A percentile compares a stretch with the other conserved stretches of the same genome.
Evolutionary conservation across 352 stramenopile species (phyloP).

Genomic region (Plasmopara viticola): DNA sequence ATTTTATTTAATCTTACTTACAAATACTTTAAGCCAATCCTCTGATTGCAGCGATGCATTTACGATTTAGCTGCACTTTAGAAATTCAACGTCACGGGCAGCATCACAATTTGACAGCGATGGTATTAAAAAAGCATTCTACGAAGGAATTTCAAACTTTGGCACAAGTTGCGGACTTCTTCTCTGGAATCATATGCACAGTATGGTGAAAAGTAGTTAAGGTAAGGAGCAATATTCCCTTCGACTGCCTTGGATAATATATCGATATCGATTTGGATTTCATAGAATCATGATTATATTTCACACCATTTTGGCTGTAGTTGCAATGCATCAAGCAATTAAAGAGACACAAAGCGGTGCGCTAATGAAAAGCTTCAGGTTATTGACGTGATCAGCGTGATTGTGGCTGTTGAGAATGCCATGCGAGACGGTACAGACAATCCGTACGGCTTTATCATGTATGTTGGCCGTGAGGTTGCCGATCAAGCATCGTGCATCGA

Average conservation of each 20-base stretch:
- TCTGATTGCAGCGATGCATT: too few species aligned
- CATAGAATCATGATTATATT: slow-evolving; percentile 35
- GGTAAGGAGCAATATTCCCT: slow-evolving; percentile 53
- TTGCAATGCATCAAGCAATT: slow-evolving; percentile 57
- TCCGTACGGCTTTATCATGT: slow-evolving; percentile 84
- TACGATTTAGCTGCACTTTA: too few species aligned
- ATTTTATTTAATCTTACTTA: too few species aligned
- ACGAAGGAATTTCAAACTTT: too few species aligned
- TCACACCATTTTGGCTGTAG: slow-evolving; percentile 65
- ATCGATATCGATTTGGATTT: slow-evolving; percentile 23
- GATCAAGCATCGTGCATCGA: too few species aligned
- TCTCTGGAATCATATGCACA: slow-evolving; percentile 47
- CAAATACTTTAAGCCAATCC: too few species aligned
- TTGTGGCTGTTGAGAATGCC: slow-evolving; percentile 44
- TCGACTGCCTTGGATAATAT: slow-evolving; percentile 21
- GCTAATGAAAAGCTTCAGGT: slow-evolving; percentile 55
- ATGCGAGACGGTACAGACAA: slow-evolving; percentile 61
- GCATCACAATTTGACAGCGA: too few species aligned
- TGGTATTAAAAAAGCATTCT: too few species aligned
- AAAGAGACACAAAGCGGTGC: slow-evolving; percentile 37
- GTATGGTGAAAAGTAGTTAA: slow-evolving; percentile 34
- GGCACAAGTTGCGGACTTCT: slow-evolving; percentile 49
- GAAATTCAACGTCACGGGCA: too few species aligned
- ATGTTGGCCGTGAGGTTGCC: slow-evolving; percentile 50
- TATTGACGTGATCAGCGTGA: slow-evolving; percentile 59